phyloP scores from a whole-genome alignment of 345 rosid species.

The Corymbia maculata region DNA sequence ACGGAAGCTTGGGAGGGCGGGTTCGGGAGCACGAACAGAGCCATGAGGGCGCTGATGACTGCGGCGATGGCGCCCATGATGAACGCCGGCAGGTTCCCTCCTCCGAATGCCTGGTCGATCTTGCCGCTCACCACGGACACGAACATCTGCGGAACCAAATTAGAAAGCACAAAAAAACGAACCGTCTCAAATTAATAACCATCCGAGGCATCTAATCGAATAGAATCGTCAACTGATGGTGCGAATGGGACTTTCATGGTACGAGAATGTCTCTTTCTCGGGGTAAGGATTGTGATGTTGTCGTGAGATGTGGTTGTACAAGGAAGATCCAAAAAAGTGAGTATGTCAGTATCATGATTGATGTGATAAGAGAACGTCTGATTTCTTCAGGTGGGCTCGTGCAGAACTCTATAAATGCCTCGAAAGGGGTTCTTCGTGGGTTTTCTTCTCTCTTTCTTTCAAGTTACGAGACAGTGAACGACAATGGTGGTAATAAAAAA shows the following conservation, averaged over 20 bases:
- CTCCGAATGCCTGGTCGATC: slow-evolving; percentile 64
- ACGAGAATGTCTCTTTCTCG: background rate
- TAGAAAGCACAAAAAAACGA: background rate
- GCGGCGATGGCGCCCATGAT: slow-evolving; percentile 62
- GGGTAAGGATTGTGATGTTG: background rate
- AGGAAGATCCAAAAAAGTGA: background rate
- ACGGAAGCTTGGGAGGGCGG: slow-evolving; percentile 24
- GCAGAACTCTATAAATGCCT: background rate
- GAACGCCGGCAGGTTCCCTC: slow-evolving; percentile 81
- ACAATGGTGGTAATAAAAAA: background rate
- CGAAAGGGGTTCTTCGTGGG: background rate
- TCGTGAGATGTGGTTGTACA: background rate
- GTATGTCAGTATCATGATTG: background rate
- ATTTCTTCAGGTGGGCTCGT: background rate
- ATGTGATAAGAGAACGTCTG: background rate
- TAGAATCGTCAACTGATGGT: background rate
- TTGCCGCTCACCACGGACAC: slow-evolving; percentile 66
- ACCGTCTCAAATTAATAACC: background rate
- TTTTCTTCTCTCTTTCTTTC: background rate
- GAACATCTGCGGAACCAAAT: slow-evolving; percentile 34
- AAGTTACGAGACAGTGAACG: background rate
- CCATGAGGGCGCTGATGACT: slow-evolving; percentile 41
- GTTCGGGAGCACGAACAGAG: slow-evolving; percentile 58
- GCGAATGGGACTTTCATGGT: background rate
- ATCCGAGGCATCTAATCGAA: background rate